These are phyloP conservation scores for Nepenthes mirabilis DNA, from an alignment of 148 eudicot species.

Conservation along the genomic window DNA sequence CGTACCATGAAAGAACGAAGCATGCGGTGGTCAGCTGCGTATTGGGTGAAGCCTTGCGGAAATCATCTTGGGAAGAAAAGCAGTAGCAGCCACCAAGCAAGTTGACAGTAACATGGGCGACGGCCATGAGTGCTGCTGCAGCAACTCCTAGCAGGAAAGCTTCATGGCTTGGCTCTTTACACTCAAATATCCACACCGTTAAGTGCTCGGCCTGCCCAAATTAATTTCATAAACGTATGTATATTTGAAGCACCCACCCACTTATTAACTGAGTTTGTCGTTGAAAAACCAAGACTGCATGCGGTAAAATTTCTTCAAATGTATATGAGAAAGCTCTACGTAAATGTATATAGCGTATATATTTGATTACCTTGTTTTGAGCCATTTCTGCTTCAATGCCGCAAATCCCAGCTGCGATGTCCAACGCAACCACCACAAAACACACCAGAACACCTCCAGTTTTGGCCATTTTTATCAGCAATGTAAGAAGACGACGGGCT, in stretches of 20 bases:
- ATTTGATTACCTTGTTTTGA: slow-evolving; percentile 49
- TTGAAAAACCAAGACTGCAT: no score
- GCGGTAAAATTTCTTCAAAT: neutral
- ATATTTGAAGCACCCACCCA: no score
- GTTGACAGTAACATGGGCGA: slow-evolving; percentile 60
- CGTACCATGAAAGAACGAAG: slow-evolving; percentile 58
- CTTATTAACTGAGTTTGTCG: no score
- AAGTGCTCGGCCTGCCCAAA: slow-evolving; percentile 47
- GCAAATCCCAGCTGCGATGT: slow-evolving; percentile 62
- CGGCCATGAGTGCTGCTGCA: slow-evolving; percentile 37
- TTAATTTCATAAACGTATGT: neutral
- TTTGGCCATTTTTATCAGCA: slow-evolving; percentile 24
- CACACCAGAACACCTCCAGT: slow-evolving; percentile 41
- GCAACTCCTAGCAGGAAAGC: slow-evolving; percentile 57
- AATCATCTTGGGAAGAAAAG: slow-evolving; percentile 30
- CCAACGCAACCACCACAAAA: slow-evolving; percentile 41
- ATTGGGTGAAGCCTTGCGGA: slow-evolving; percentile 34
- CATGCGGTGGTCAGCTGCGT: slow-evolving; percentile 48
- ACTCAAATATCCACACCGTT: slow-evolving; percentile 73
- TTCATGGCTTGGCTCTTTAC: slow-evolving; percentile 61
- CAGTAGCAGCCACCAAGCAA: slow-evolving; percentile 53
- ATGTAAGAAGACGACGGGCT: neutral
- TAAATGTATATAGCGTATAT: neutral
- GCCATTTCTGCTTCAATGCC: slow-evolving; percentile 79
- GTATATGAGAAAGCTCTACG: neutral